Conservation (phyloP, 805 yeast species). For the Ogataea trehaloabstinens region DNA sequence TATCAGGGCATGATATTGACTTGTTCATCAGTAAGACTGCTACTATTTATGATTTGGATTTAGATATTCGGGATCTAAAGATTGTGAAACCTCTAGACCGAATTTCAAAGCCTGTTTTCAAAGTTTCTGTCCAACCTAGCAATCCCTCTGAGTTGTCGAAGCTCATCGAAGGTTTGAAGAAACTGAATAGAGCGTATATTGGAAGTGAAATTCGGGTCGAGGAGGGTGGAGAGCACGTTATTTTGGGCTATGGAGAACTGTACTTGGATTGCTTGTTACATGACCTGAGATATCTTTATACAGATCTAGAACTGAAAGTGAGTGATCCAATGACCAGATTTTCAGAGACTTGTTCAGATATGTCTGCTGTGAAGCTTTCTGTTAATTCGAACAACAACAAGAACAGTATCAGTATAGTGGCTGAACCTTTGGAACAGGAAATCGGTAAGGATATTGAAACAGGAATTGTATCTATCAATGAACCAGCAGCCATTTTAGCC, state of each 20-base stretch:
- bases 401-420: constrained; percentile 62
- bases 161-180: constrained; percentile 66
- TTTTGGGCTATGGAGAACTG: constrained; percentile 83
- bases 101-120: constrained; percentile 59
- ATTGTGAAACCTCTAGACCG: constrained; percentile 43
- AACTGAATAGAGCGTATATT: constrained; percentile 59
- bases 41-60: constrained; percentile 41
- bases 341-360: constrained; percentile 68
- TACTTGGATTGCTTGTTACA: constrained; percentile 80
- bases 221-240: constrained; percentile 83
- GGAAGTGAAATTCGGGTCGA: constrained; percentile 71
- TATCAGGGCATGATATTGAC: constrained; percentile 58
- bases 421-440: constrained; percentile 66
- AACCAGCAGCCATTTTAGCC: constrained; percentile 45
- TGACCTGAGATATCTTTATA: constrained; percentile 65
- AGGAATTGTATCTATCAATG: constrained; percentile 35
- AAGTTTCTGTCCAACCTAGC: constrained; percentile 80
- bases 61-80: constrained; percentile 22
- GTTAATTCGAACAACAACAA: constrained; percentile 54
- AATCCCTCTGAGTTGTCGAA: constrained; percentile 76
- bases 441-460: constrained; percentile 56
- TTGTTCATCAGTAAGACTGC: constrained; percentile 57
- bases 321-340: constrained; percentile 83
- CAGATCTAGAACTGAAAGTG: constrained; percentile 69
- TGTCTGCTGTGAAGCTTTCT: constrained; percentile 66